Evolutionary conservation across 257 asterid genomes (phyloP).

Genomic region (Solanum chmielewskii): DNA sequence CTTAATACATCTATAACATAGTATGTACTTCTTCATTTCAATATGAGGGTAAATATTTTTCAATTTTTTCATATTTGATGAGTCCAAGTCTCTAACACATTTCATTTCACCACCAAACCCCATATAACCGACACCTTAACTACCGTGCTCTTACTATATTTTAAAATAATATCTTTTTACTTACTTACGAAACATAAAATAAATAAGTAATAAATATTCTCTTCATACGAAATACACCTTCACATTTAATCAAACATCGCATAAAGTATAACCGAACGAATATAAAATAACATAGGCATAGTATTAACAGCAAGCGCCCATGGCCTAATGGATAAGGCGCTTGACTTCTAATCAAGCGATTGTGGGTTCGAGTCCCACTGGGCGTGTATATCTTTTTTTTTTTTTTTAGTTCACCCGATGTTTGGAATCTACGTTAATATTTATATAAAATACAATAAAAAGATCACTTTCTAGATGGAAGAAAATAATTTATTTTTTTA

Average conservation of each 20-base stretch:
- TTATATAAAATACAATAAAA: neutral
- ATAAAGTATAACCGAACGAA: neutral
- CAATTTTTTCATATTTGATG: neutral
- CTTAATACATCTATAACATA: neutral
- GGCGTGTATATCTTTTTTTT: neutral
- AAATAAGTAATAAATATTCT: neutral
- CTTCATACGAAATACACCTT: neutral
- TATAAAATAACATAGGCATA: too few species aligned
- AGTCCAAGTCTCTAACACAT: neutral
- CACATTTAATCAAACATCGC: neutral
- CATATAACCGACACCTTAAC: neutral
- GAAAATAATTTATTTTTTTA: neutral
- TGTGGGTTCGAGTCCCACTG: conserved; percentile 3
- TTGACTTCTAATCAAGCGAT: neutral
- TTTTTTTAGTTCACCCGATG: too few species aligned
- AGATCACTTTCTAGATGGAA: neutral
- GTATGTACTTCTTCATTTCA: neutral
- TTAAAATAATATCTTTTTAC: too few species aligned
- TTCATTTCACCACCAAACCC: neutral
- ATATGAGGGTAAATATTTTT: neutral
- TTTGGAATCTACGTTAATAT: neutral
- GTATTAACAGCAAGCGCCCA: neutral
- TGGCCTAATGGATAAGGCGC: neutral
- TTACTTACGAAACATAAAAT: neutral
- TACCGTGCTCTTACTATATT: neutral